Evolutionary conservation across 2,329 filamentous ascomycete species (phyloP).

Genomic region (Dactylellina parvicollis): DNA sequence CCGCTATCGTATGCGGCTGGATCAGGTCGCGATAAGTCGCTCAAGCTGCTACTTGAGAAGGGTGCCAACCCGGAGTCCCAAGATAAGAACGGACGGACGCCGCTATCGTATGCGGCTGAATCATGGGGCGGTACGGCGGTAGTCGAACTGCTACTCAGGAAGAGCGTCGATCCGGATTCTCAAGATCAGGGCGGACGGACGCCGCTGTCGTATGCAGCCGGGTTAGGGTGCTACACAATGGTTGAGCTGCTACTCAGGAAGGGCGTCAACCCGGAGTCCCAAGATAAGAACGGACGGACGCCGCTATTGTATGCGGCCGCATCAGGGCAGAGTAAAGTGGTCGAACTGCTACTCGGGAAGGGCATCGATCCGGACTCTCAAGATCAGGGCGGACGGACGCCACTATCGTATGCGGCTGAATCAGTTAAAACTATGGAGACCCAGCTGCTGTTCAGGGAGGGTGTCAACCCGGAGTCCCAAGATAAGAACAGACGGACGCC

Average conservation of each 20-base stretch:
- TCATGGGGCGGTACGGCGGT: neutral
- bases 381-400: neutral
- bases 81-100: neutral
- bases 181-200: constrained; percentile 52
- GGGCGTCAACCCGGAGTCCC: neutral
- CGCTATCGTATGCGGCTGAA: neutral
- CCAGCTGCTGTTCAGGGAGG: constrained; percentile 1
- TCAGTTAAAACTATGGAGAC: neutral
- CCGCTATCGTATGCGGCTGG: neutral
- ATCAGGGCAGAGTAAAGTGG: neutral
- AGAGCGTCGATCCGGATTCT: constrained; percentile 33
- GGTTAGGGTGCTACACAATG: constrained; percentile 43
- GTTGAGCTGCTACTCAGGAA: constrained; percentile 46
- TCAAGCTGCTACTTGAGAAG: constrained; percentile 5
- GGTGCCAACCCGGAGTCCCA: neutral
- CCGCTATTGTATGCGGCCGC: neutral
- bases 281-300: neutral
- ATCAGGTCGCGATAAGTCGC: neutral
- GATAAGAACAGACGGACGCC: constrained; percentile 49
- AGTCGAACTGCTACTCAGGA: constrained; percentile 43
- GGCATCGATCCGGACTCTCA: neutral
- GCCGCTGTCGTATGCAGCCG: constrained; percentile 57
- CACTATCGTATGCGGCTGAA: neutral
- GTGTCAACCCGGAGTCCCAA: neutral
- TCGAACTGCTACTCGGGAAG: neutral